Percentiles rank a stretch among this genome's conserved stretches.
Evolutionary conservation across 1,284 basidiomycete species (phyloP).

Genomic region (Rhodotorula sp.): DNA sequence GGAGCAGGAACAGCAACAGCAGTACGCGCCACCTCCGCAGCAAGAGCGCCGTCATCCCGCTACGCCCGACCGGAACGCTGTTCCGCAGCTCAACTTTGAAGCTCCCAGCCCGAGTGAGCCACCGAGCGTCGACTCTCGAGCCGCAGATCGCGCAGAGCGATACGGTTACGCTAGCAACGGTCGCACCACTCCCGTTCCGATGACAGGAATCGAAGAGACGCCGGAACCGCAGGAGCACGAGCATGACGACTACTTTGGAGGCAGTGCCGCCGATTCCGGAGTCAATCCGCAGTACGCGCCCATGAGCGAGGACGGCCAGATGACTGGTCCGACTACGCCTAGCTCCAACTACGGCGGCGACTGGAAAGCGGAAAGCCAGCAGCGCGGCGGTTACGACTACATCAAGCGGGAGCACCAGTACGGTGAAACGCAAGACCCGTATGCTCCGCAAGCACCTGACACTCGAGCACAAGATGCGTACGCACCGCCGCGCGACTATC

Average conservation of each 20-base stretch:
- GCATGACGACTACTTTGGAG: slow-evolving; percentile 5
- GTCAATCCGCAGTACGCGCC: slow-evolving; percentile 24
- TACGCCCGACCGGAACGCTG: not conserved
- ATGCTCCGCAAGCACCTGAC: slow-evolving; percentile 20
- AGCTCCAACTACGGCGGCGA: slow-evolving; percentile 40
- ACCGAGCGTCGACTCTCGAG: not conserved
- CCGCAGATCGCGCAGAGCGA: not conserved
- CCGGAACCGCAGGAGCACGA: slow-evolving; percentile 17
- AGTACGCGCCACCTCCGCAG: not conserved
- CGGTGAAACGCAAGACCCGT: not conserved
- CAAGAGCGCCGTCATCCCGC: not conserved
- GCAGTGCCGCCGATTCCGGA: not conserved
- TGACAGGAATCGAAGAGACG: slow-evolving; percentile 23
- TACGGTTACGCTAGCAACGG: slow-evolving; percentile 3
- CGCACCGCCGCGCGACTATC: slow-evolving; percentile 2
- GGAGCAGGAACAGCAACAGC: not conserved
- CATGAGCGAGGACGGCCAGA: not conserved
- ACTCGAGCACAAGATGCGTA: not conserved
- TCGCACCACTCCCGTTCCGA: slow-evolving; percentile 9
- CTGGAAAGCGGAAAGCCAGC: slow-evolving; percentile 30
- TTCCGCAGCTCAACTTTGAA: slow-evolving; percentile 28
- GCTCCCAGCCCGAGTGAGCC: slow-evolving; percentile 11
- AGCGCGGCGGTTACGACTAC: slow-evolving; percentile 35
- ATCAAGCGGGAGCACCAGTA: slow-evolving; percentile 11
- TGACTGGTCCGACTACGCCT: slow-evolving; percentile 28